Base-by-base conservation (phyloP, 1,139 yeast genomes). In the Barnettozyma hawaiiensis region DNA sequence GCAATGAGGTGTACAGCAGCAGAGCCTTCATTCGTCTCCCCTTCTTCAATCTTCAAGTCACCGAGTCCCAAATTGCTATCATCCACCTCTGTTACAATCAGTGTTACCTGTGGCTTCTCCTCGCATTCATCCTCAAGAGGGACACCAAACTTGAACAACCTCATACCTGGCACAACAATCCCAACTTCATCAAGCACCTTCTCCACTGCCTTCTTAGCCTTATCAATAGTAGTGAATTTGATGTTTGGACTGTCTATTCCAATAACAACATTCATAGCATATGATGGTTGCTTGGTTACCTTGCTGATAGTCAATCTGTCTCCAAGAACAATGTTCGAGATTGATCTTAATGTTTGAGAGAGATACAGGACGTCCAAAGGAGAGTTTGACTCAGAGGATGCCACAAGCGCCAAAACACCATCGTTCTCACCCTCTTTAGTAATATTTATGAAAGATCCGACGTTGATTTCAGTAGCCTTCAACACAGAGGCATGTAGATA, bases 291-390 rank as follows among this genome's bases (percentile, higher is more conserved):
- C 3, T 59, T 53, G 2, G 60, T 47, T 26, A 67, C 64, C 52
- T 71, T 79, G 8, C 58, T 57, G 0, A 89, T 53, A 19, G 65
- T 65, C 1, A 85, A 64, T 45, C 96, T 65, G 53, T 87, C 96
- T 23, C 97, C 97, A 10, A 84, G 65, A 7, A 84, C 59, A 5
- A 84, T 56, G 9, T 82, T 85, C 1, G 76, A 73, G 18, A 81
- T 65, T 3, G 65, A 59, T 46, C 94, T 64, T 35, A 78, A 59
- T 5, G 67, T 53, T 1, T 63, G 49, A 2, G 87, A 73, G 2
- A 86, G 51, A 37, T 71, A 69, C 2, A 84, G 61, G 5, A 82
- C 78, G 51, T 81, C 77, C n/a, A 60, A 52, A 16, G 75, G 81
- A 29, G 61, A 69, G 9, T 63, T 57, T 10, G 66, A 61, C 5